phyloP scores from a whole-genome alignment of 2,329 filamentous ascomycete species.

The Diaporthe sp. region DNA sequence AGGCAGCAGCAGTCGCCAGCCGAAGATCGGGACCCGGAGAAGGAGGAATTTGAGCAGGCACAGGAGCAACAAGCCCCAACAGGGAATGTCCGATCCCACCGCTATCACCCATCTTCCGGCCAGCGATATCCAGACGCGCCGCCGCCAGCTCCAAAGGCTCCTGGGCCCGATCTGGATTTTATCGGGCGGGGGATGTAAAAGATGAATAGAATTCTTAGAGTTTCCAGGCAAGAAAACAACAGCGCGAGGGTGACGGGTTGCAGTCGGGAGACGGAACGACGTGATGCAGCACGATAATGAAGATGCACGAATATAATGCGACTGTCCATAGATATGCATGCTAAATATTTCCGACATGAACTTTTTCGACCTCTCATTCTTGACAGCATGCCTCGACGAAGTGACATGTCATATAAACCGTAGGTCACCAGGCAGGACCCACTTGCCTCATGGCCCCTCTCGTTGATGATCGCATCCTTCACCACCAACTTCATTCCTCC shows the following conservation, averaged over 20 bases:
- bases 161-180: constrained; percentile 33
- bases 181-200: constrained; percentile 34
- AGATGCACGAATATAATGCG: not conserved
- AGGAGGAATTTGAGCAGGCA: constrained; percentile 36
- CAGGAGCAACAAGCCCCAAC: constrained; percentile 25
- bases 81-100: constrained; percentile 14
- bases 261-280: constrained; percentile 2
- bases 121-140: constrained; percentile 34
- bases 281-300: constrained; percentile 7
- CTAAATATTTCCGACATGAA: not conserved
- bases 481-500: not conserved
- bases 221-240: not conserved
- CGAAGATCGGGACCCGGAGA: constrained; percentile 30
- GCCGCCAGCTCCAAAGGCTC: constrained; percentile 8
- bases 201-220: not conserved
- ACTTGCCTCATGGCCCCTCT: not conserved
- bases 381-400: not conserved
- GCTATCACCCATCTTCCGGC: constrained; percentile 38
- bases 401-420: constrained; percentile 4
- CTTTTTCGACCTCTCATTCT: not conserved
- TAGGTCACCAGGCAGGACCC: not conserved
- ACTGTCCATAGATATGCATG: constrained; percentile 22
- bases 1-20: not conserved
- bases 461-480: not conserved
- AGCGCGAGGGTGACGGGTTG: not conserved